Evolutionary conservation across 805 yeast species (phyloP).

Genomic region (Candida mattraensis): DNA sequence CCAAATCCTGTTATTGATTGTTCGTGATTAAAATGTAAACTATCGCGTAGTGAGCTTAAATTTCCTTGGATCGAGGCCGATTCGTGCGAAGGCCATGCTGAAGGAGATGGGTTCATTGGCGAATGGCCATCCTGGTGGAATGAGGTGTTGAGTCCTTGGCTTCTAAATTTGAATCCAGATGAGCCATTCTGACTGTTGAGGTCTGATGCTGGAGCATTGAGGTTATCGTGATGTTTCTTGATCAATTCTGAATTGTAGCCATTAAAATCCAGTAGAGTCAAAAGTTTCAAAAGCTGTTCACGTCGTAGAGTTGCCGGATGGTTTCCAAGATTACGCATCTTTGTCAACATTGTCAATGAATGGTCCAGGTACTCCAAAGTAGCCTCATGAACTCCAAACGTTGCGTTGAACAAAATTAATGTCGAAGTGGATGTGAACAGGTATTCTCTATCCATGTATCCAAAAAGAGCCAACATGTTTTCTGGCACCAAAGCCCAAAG

Average conservation of each 20-base stretch:
- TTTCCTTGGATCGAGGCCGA: slow-evolving; percentile 1
- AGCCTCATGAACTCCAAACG: slow-evolving; percentile 80
- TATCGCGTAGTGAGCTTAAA: slow-evolving; percentile 2
- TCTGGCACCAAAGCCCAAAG: slow-evolving; percentile 74
- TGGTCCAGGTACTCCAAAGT: slow-evolving; percentile 72
- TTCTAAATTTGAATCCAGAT: slow-evolving; percentile 15
- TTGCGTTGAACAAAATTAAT: slow-evolving; percentile 67
- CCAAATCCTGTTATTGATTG: too few relatives aligned
- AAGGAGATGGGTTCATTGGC: neutral
- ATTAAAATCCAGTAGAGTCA: slow-evolving; percentile 66
- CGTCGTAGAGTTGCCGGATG: slow-evolving; percentile 77
- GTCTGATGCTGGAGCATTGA: slow-evolving; percentile 26
- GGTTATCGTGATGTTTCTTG: slow-evolving; percentile 55
- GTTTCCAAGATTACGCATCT: slow-evolving; percentile 75
- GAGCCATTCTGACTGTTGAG: slow-evolving; percentile 17
- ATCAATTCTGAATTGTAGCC: slow-evolving; percentile 60
- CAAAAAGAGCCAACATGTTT: slow-evolving; percentile 81
- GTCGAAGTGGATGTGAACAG: slow-evolving; percentile 77
- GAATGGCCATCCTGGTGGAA: neutral
- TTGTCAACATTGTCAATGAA: slow-evolving; percentile 65
- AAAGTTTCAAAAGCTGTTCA: slow-evolving; percentile 65
- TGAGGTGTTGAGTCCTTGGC: neutral
- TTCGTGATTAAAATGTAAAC: too few relatives aligned
- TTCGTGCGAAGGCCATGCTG: neutral
- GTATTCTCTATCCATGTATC: slow-evolving; percentile 86